Evolutionary conservation across 2,329 filamentous ascomycete species (phyloP).

Genomic region (Colletotrichum sp.): DNA sequence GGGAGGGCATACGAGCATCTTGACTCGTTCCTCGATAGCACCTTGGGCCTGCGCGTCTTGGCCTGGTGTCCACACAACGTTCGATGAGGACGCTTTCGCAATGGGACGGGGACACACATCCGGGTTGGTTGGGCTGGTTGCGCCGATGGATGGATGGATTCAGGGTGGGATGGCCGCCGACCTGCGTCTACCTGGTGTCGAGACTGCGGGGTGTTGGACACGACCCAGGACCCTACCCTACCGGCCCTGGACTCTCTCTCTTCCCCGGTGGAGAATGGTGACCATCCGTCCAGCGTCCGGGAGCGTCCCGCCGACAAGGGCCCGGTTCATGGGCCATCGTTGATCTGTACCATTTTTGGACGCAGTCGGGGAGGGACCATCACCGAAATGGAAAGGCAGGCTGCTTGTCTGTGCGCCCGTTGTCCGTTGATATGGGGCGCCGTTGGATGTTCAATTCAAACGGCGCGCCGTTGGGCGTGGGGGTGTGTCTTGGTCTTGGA

Average conservation of each 20-base stretch:
- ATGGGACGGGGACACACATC: background rate
- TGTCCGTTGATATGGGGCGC: background rate
- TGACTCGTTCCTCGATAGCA: background rate
- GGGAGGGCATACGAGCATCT: background rate
- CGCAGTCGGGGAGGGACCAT: background rate
- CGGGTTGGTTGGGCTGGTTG: background rate
- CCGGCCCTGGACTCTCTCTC: background rate
- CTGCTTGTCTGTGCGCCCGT: background rate
- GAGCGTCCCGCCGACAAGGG: conserved; percentile 5
- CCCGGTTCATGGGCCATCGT: background rate
- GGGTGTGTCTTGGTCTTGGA: background rate
- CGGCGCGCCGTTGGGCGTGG: background rate
- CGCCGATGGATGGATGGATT: background rate
- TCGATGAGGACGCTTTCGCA: background rate
- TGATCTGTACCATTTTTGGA: background rate
- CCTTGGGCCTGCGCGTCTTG: background rate
- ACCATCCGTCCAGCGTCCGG: background rate
- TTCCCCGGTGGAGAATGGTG: background rate
- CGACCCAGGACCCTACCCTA: background rate
- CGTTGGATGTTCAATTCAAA: background rate
- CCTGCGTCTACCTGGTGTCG: background rate
- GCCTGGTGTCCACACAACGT: background rate
- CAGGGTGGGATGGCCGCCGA: background rate
- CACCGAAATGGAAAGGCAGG: background rate
- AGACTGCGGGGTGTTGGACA: background rate